phyloP scores from a whole-genome alignment of 2,329 filamentous ascomycete species.

The Neocatenulostroma microsporum region DNA sequence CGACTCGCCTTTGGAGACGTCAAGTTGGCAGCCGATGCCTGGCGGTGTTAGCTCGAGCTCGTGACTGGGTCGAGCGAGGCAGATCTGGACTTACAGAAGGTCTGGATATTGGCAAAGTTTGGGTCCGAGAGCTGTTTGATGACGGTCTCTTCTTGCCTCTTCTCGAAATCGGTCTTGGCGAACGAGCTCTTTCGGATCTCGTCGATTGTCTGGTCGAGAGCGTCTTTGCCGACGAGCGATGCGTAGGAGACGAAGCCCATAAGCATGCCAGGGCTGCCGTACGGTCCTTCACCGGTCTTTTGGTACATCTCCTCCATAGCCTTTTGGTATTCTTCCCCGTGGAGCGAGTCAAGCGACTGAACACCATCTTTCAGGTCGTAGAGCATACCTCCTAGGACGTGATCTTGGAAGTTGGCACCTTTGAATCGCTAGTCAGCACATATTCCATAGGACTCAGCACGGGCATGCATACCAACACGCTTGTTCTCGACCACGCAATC shows the following conservation, averaged over 20 bases:
- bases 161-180: slow-evolving; percentile 30
- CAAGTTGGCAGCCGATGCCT: too few relatives aligned
- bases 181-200: slow-evolving; percentile 28
- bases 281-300: slow-evolving; percentile 26
- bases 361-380: slow-evolving; percentile 25
- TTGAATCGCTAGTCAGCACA: not conserved
- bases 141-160: slow-evolving; percentile 28
- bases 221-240: slow-evolving; percentile 26
- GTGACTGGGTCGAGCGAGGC: too few relatives aligned
- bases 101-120: slow-evolving; percentile 32
- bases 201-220: slow-evolving; percentile 19
- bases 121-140: slow-evolving; percentile 27
- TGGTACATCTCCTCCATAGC: slow-evolving; percentile 27
- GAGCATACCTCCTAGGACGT: slow-evolving; percentile 11
- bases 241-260: slow-evolving; percentile 32
- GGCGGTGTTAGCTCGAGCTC: too few relatives aligned
- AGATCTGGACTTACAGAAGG: slow-evolving; percentile 26
- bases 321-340: slow-evolving; percentile 30
- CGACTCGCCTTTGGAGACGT: too few relatives aligned
- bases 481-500: slow-evolving; percentile 37
- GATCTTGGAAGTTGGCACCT: slow-evolving; percentile 24
- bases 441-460: not conserved
- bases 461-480: slow-evolving; percentile 30
- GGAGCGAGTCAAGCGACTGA: slow-evolving; percentile 27
- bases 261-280: slow-evolving; percentile 27